A percentile compares a stretch with the other conserved stretches of the same genome.
These are phyloP conservation scores for Boletus calvinii DNA, from an alignment of 1,284 basidiomycete species.

Conservation along the genomic window DNA sequence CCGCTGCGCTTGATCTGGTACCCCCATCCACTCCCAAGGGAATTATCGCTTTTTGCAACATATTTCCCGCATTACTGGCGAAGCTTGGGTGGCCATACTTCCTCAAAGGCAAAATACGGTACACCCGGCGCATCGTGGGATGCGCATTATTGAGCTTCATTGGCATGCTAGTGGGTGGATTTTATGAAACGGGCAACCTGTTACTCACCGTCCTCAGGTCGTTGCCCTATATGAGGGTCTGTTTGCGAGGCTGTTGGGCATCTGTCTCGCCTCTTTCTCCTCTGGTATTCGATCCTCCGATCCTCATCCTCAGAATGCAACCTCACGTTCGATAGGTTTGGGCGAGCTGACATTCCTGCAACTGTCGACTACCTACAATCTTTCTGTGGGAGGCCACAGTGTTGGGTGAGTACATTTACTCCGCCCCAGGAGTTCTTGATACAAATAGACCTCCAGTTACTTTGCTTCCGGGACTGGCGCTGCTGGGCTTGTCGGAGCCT, in stretches of 20 bases:
- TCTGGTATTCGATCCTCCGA: slow-evolving; percentile 52
- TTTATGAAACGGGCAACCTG: background rate
- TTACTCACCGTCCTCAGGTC: slow-evolving; percentile 47
- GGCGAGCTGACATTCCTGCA: slow-evolving; percentile 96
- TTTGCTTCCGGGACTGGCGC: slow-evolving; percentile 93
- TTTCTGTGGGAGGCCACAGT: slow-evolving; percentile 66
- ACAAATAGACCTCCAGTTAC: slow-evolving; percentile 48
- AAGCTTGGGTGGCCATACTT: slow-evolving; percentile 95
- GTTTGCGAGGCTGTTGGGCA: slow-evolving; percentile 77
- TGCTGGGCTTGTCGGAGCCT: slow-evolving; percentile 90
- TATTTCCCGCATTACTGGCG: slow-evolving; percentile 76
- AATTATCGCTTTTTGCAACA: slow-evolving; percentile 92
- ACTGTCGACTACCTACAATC: slow-evolving; percentile 81
- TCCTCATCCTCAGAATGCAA: background rate
- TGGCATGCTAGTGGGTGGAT: slow-evolving; percentile 73
- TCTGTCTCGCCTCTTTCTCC: slow-evolving; percentile 87
- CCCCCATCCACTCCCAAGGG: slow-evolving; percentile 89
- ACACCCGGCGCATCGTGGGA: slow-evolving; percentile 68
- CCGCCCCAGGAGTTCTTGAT: background rate
- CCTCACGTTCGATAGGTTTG: slow-evolving; percentile 51
- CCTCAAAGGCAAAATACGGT: slow-evolving; percentile 79
- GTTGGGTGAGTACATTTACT: slow-evolving; percentile 53
- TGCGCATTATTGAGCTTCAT: slow-evolving; percentile 74
- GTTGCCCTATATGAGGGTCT: slow-evolving; percentile 78
- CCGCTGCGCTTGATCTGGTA: slow-evolving; percentile 92